Evolutionary conservation across 2,329 filamentous ascomycete genomes (phyloP).

Genomic region (Fusarium poae): DNA sequence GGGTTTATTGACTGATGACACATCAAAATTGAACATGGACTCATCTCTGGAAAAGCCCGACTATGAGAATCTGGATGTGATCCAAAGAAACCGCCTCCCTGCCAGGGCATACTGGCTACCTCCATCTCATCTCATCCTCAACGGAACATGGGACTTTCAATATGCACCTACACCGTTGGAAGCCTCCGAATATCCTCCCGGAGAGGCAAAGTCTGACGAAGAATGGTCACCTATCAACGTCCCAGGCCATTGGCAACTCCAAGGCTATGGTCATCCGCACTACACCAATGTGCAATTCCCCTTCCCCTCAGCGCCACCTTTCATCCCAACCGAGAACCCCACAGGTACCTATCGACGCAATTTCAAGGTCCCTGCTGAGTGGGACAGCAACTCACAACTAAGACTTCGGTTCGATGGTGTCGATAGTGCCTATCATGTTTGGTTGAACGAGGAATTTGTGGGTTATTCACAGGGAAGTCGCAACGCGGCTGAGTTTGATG

Average conservation of each 20-base stretch:
- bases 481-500: constrained; percentile 12
- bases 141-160: constrained; percentile 25
- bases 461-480: constrained; percentile 25
- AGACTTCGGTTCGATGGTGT: constrained; percentile 20
- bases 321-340: constrained; percentile 17
- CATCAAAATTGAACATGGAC: rapidly evolving
- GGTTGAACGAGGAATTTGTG: constrained; percentile 11
- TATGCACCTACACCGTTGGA: constrained; percentile 8
- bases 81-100: constrained; percentile 14
- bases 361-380: neutral
- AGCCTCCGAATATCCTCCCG: constrained; percentile 1
- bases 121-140: constrained; percentile 14
- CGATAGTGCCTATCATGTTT: constrained; percentile 22
- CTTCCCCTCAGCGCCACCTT: constrained; percentile 19
- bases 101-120: constrained; percentile 23
- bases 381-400: constrained; percentile 8
- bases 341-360: constrained; percentile 10
- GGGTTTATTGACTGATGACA: rapidly evolving
- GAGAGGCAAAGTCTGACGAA: neutral
- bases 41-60: constrained; percentile 1
- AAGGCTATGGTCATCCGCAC: constrained; percentile 17
- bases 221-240: constrained; percentile 2
- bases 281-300: constrained; percentile 26
- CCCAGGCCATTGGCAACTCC: constrained; percentile 19
- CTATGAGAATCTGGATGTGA: constrained; percentile 21